A percentile compares a stretch with the other conserved stretches of the same genome.
Conservation (phyloP, 345 rosid genomes). For the Psidium friedrichsthalianum region DNA sequence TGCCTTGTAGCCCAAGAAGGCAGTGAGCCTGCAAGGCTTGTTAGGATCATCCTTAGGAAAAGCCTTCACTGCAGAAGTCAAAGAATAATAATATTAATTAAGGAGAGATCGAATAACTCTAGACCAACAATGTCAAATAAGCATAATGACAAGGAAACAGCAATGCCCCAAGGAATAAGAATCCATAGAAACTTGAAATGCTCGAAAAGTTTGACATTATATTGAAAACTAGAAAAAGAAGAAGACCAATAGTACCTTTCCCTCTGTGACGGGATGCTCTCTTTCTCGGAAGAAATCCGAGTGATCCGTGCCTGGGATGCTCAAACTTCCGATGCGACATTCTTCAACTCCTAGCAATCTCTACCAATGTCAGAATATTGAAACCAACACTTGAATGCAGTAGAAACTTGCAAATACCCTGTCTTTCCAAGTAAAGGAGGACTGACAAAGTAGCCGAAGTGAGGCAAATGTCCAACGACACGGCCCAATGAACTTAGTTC, state of each 20-base stretch:
- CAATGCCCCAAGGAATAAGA: not conserved
- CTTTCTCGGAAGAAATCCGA: conserved; percentile 22
- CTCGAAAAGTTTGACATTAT: not conserved
- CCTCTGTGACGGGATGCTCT: conserved; percentile 1
- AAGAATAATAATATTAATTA: conserved; percentile 11
- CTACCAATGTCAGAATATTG: not conserved
- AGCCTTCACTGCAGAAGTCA: not conserved
- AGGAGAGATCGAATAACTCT: not conserved
- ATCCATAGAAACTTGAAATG: not conserved
- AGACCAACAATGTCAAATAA: not conserved
- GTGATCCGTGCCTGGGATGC: conserved; percentile 36
- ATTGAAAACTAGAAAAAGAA: not conserved
- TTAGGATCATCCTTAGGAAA: conserved; percentile 23
- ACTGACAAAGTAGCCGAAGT: not conserved
- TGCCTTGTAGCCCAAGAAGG: conserved; percentile 1
- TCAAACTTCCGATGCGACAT: conserved; percentile 1
- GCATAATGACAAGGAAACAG: not conserved
- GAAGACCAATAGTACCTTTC: not conserved
- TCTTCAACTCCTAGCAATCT: not conserved
- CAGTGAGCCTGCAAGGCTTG: conserved; percentile 1
- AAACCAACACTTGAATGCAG: not conserved
- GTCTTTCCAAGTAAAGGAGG: not conserved
- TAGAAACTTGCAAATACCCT: not conserved
- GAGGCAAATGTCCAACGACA: not conserved
- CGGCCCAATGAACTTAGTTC: not conserved